phyloP scores from a whole-genome alignment of 371 early-diverging fungal species.

The Zopfochytrium polystomum region DNA sequence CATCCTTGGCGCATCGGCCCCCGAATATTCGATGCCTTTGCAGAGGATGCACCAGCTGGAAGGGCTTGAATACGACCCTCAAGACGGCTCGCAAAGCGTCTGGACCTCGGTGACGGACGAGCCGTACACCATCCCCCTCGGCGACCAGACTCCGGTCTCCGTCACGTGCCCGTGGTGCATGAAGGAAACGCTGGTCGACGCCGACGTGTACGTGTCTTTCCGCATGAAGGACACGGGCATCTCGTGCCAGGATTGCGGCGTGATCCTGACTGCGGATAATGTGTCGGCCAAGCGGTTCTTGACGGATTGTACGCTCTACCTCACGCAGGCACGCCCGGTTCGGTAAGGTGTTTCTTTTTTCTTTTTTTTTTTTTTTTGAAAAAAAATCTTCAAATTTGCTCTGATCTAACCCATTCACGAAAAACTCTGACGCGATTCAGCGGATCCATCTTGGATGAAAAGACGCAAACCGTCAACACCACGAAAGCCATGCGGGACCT shows the following conservation, averaged over 20 bases:
- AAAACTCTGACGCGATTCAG: neutral
- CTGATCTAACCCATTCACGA: neutral
- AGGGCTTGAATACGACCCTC: conserved; percentile 17
- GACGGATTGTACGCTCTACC: neutral
- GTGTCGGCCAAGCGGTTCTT: conserved; percentile 27
- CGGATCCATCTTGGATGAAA: conserved; percentile 22
- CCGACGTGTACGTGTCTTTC: conserved; percentile 12
- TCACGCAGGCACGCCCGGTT: neutral
- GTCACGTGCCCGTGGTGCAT: conserved; percentile 26
- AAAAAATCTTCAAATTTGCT: neutral
- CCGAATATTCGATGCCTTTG: conserved; percentile 20
- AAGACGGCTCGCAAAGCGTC: conserved; percentile 21
- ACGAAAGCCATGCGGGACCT: conserved; percentile 18
- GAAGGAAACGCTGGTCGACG: neutral
- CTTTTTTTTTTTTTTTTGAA: too few relatives aligned
- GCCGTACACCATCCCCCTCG: conserved; percentile 13
- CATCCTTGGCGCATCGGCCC: conserved; percentile 12
- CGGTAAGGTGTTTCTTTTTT: too few relatives aligned
- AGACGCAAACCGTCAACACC: conserved; percentile 5
- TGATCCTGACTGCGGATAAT: conserved; percentile 8
- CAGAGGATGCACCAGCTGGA: conserved; percentile 24
- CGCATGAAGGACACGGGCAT: conserved; percentile 24
- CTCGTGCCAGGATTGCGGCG: conserved; percentile 14
- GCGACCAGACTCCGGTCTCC: conserved; percentile 10
- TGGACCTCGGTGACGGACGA: conserved; percentile 25